Evolutionary conservation across 2,329 filamentous ascomycete species (phyloP).

Genomic region (Sporothrix pseudoabietina): DNA sequence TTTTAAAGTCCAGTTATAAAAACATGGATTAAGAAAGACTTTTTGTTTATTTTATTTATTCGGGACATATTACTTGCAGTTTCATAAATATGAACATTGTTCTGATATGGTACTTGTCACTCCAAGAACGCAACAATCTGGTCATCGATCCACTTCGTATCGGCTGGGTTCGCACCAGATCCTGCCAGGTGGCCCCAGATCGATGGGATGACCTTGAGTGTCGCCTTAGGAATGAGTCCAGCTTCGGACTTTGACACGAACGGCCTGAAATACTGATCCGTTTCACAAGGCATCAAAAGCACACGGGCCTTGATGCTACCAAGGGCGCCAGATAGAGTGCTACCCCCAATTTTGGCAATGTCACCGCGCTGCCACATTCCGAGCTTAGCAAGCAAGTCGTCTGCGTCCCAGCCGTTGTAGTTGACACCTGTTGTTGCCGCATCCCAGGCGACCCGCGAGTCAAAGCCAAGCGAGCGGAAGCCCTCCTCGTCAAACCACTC

Average conservation of each 20-base stretch:
- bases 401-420: conserved; percentile 48
- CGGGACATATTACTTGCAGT: too few species aligned
- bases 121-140: conserved; percentile 18
- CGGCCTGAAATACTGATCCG: conserved; percentile 79
- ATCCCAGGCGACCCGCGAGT: conserved; percentile 73
- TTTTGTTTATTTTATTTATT: too few species aligned
- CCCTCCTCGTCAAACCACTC: conserved; percentile 73
- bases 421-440: conserved; percentile 74
- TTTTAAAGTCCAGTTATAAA: too few species aligned
- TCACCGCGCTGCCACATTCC: conserved; percentile 79
- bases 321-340: conserved; percentile 63
- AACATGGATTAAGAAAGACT: too few species aligned
- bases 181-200: conserved; percentile 35
- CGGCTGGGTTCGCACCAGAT: conserved; percentile 22
- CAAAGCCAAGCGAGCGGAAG: conserved; percentile 67
- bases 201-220: conserved; percentile 28
- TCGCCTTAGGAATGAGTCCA: conserved; percentile 37
- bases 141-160: conserved; percentile 28
- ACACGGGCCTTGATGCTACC: conserved; percentile 70
- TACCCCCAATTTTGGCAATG: conserved; percentile 63
- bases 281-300: conserved; percentile 70
- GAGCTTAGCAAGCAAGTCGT: conserved; percentile 48
- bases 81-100: too few species aligned
- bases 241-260: conserved; percentile 79
- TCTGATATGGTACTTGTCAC: not conserved